Evolutionary conservation across 176 grass and related monocot species (phyloP).

Genomic region (Tuctoria greenei): DNA sequence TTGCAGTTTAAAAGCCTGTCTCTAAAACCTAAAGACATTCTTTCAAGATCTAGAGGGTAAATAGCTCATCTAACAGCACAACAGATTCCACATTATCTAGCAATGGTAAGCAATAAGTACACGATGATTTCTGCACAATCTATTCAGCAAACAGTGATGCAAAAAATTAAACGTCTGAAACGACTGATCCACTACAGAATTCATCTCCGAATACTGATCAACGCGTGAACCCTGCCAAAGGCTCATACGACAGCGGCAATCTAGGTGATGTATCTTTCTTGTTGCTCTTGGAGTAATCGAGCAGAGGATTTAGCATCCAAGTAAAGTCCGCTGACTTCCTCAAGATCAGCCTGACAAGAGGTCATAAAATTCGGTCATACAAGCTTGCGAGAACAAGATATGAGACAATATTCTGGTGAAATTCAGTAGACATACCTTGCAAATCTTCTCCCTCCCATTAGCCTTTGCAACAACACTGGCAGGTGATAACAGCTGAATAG

Average conservation of each 20-base stretch:
- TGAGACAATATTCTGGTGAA: not conserved
- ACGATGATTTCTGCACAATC: conserved; percentile 5
- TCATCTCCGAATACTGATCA: not conserved
- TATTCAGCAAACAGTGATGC: conserved; percentile 38
- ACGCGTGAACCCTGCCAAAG: not conserved
- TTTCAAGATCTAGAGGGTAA: not conserved
- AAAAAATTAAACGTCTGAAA: conserved; percentile 11
- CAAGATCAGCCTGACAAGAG: conserved; percentile 63
- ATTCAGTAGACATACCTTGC: conserved; percentile 56
- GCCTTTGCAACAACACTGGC: conserved; percentile 76
- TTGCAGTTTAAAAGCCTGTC: not conserved
- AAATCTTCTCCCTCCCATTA: conserved; percentile 92
- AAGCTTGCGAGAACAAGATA: conserved; percentile 3
- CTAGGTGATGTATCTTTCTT: conserved; percentile 86
- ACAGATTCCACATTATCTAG: not conserved
- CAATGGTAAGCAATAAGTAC: not conserved
- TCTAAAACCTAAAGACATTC: not conserved
- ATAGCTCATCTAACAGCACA: not conserved
- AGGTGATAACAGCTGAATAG: conserved; percentile 84
- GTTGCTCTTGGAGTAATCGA: conserved; percentile 87
- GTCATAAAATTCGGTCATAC: conserved; percentile 22
- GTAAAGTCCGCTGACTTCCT: conserved; percentile 71
- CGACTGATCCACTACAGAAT: conserved; percentile 2
- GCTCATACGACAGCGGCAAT: conserved; percentile 3
- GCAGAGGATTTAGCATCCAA: conserved; percentile 83